phyloP scores from a whole-genome alignment of 768 basidiomycete species.

The Bullera alba region DNA sequence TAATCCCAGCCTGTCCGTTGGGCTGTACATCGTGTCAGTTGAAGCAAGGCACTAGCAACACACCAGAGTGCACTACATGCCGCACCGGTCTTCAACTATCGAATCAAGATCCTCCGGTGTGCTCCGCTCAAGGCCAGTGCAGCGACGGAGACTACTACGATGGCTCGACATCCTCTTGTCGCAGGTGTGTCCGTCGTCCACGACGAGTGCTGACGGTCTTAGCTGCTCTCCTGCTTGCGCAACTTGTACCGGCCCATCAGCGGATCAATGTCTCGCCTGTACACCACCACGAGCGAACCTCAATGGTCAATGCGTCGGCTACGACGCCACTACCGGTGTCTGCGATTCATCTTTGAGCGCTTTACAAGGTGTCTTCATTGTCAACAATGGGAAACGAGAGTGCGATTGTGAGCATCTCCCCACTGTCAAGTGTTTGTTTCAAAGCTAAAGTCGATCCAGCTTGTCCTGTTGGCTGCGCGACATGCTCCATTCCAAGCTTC shows the following conservation, averaged over 20 bases:
- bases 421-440: no score
- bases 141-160: constrained; percentile 35
- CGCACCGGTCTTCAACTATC: constrained; percentile 8
- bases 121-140: constrained; percentile 19
- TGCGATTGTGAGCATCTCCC: constrained; percentile 36
- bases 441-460: constrained; percentile 12
- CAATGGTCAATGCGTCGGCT: constrained; percentile 34
- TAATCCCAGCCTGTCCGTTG: constrained; percentile 35
- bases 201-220: background rate
- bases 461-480: constrained; percentile 36
- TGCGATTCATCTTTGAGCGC: constrained; percentile 33
- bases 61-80: constrained; percentile 24
- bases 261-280: constrained; percentile 38
- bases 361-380: constrained; percentile 32
- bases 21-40: constrained; percentile 32
- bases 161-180: constrained; percentile 12
- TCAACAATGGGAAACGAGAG: constrained; percentile 26
- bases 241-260: constrained; percentile 36
- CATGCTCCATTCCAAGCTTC: constrained; percentile 38
- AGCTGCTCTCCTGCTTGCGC: constrained; percentile 44
- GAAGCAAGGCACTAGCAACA: constrained; percentile 11
- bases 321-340: constrained; percentile 25
- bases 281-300: constrained; percentile 36
- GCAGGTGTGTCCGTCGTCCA: constrained; percentile 19
- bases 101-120: constrained; percentile 19